A percentile compares a stretch with the other conserved stretches of the same genome.
Conservation (phyloP, 2,329 filamentous ascomycete genomes). For the Apiospora phragmitis region DNA sequence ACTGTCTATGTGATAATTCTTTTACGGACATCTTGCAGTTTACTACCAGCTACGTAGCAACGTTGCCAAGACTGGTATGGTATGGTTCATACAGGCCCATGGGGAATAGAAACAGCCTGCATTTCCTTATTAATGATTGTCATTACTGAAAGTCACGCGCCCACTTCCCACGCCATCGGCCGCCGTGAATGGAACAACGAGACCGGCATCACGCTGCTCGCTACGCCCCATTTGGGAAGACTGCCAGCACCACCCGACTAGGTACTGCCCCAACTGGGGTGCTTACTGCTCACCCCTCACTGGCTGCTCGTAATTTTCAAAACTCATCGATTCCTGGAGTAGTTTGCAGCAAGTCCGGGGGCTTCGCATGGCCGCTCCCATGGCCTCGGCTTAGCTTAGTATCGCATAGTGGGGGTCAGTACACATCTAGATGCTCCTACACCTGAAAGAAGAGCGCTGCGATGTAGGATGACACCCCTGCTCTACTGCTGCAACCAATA, state of each 20-base stretch:
- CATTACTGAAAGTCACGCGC: neutral
- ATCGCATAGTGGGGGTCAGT: neutral
- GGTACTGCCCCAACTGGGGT: neutral
- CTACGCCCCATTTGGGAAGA: neutral
- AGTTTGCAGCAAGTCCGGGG: neutral
- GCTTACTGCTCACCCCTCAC: neutral
- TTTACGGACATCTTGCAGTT: slow-evolving; percentile 6
- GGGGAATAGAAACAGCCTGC: neutral
- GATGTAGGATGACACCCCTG: slow-evolving; percentile 6
- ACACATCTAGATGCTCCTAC: neutral
- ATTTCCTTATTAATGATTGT: neutral
- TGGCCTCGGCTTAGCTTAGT: neutral
- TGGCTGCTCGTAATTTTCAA: neutral
- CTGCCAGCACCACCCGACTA: neutral
- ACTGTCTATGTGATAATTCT: slow-evolving; percentile 9
- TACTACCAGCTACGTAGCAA: neutral
- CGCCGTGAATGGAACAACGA: neutral
- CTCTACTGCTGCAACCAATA: neutral
- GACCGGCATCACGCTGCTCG: neutral
- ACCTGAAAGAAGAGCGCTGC: neutral
- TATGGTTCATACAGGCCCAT: neutral
- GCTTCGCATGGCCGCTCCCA: neutral
- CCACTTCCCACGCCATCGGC: slow-evolving; percentile 3
- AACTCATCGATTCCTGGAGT: slow-evolving; percentile 6
- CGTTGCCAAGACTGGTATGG: neutral